Evolutionary conservation across 2,329 filamentous ascomycete genomes (phyloP), one percentile per base, ranked within the genome.

Genomic region (Fusarium compactum): DNA sequence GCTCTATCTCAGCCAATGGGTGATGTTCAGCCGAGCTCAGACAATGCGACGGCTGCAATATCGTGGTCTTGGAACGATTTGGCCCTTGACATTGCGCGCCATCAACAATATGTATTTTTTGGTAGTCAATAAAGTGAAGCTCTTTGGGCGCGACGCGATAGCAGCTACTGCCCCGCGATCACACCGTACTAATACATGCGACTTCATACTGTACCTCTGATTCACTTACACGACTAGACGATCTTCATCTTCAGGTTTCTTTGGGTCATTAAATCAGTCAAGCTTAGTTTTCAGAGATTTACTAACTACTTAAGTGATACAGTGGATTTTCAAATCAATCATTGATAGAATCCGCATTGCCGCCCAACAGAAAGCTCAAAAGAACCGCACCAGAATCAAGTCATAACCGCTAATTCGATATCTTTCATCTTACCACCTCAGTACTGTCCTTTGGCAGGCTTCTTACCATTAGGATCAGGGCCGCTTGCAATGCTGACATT

Each of bases 391-490:
- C 43, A 62, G 48, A 58, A 65, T 16, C 24, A 62, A 52, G n/a
- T 60, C 52, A 41, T 57, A 45, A 34, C 45, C 16, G 34, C 66
- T 57, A 59, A 55, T 38, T n/a, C 56, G 3, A 30, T n/a, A 16
- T 55, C 30, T 16, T 60, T 16, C 15, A 14, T 55, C 30, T 16
- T 60, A 16, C 32, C 27, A 44, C 24, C 30, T 76, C 57, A 66
- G 25, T 67, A 73, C 9, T 55, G 53, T 10, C 69, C 74, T 25
- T 71, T 73, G 18, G 69, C 69, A 16, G 78, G 65, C 65, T 77
- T 78, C 72, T 82, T 81, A 8, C 78, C 78, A 27, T 74, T 78
- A 12, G 69, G 43, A 38, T 78, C 73, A 27, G 76, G 73, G 8
- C 70, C 73, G 15, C 76, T 73, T 12, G 74, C 71, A 14, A 77